Percentiles rank a stretch among this genome's conserved stretches.
phyloP scores from a whole-genome alignment of 306 rosid genomes.

The Citrullus mucosospermus region DNA sequence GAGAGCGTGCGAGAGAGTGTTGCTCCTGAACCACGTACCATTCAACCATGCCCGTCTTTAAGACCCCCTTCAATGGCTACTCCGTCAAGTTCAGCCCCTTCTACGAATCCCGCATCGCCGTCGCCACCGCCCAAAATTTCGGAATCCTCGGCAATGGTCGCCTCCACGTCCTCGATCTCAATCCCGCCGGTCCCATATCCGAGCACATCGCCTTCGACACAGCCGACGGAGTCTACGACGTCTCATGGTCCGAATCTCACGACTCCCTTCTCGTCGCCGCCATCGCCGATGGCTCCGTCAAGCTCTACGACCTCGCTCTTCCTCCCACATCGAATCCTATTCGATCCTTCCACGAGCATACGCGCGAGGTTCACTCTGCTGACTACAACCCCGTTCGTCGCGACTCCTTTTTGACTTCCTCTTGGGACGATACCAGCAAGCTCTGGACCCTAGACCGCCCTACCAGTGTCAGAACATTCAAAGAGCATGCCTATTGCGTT shows the following conservation, averaged over 20 bases:
- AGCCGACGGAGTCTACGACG: slow-evolving; percentile 85
- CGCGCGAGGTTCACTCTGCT: slow-evolving; percentile 73
- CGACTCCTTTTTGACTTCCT: slow-evolving; percentile 76
- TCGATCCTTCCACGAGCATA: slow-evolving; percentile 82
- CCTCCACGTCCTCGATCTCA: slow-evolving; percentile 64
- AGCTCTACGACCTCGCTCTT: slow-evolving; percentile 70
- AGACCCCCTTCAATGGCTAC: slow-evolving; percentile 90
- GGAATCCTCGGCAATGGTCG: slow-evolving; percentile 98
- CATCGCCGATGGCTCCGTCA: slow-evolving; percentile 86
- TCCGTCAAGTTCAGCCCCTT: slow-evolving; percentile 94
- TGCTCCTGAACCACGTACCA: no score
- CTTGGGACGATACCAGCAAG: slow-evolving; percentile 87
- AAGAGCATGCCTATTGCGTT: slow-evolving; percentile 87
- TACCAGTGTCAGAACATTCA: slow-evolving; percentile 65
- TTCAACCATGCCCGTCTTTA: slow-evolving; percentile 63
- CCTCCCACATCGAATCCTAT: slow-evolving; percentile 69
- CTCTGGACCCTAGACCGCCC: slow-evolving; percentile 87
- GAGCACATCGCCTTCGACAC: slow-evolving; percentile 68
- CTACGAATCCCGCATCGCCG: slow-evolving; percentile 85
- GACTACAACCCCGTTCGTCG: slow-evolving; percentile 92
- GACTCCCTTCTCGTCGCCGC: slow-evolving; percentile 79
- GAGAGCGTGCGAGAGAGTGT: no score
- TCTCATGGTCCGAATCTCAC: slow-evolving; percentile 89
- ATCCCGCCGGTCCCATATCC: slow-evolving; percentile 26
- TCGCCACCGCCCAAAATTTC: slow-evolving; percentile 87